Evolutionary conservation across 768 basidiomycete genomes (phyloP), one percentile per base, ranked within the genome.

Genomic region (Brasilioporus rufonigricans): DNA sequence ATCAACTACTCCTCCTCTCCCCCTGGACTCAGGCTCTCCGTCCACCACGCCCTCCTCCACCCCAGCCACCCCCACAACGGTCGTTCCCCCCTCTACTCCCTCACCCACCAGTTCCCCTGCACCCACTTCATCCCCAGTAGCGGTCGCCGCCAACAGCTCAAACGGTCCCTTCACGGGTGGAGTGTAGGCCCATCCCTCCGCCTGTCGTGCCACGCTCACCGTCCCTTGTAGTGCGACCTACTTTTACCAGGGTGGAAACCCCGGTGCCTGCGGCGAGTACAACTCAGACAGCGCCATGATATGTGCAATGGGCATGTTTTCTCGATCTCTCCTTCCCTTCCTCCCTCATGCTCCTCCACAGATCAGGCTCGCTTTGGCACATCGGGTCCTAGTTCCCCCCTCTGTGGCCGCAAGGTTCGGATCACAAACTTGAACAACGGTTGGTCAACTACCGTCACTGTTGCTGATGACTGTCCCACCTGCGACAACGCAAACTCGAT

Each of bases 381-480:
- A 61, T 61, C 69, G 44, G 74, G 75, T 48, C 70, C 59, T 44
- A 55, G 52, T 13, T 89, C 88, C 11, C 24, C 67, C 10, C 75
- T 83, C 60, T 97, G 95, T 64, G 89, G 89, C 53, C 72, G 76
- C 64, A 64, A 72, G 45, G 80, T 96, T 61, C 60, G 66, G 59
- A 81, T 97, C 65, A 84, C 74, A 54, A 89, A 90, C 75, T 61
- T 73, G 24, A 84, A 82, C 71, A 72, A 49, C 13, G 76, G 79
- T 46, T 23, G 76, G 70, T 66, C 70, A n/a, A 78, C 89, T 54
- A 76, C 70, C 4, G 91, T 85, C 43, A 79, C 76, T 24, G 76
- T 97, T 59, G 89, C 81, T 13, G 92, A 93, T 61, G 85, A 79
- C 35, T 97, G 93, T 77, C 91, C 92, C 24, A 86, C 86, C 19